Conservation (phyloP, 75 land plant genomes). For the Sequoia sempervirens region DNA sequence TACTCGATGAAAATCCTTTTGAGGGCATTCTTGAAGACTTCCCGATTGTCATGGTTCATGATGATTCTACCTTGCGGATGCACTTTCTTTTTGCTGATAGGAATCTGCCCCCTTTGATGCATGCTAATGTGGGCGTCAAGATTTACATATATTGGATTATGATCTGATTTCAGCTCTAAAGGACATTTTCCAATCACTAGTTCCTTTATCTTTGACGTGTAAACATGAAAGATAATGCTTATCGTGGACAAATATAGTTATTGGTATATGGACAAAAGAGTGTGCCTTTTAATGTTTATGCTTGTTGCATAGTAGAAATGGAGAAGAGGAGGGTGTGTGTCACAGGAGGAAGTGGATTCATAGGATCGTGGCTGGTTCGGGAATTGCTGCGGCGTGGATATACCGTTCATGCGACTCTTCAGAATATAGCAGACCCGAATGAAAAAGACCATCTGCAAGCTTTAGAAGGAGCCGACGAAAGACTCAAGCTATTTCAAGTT, state of each 20-base stretch:
- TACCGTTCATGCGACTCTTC: slow-evolving; percentile 15
- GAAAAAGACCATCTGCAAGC: slow-evolving; percentile 18
- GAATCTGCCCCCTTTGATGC: too few species aligned
- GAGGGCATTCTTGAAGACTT: too few species aligned
- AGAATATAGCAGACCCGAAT: slow-evolving; percentile 6
- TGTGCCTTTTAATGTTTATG: not conserved
- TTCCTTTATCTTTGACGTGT: too few species aligned
- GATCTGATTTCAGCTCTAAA: too few species aligned
- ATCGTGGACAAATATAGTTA: not conserved
- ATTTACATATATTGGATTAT: too few species aligned
- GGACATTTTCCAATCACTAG: too few species aligned
- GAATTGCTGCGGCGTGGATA: slow-evolving; percentile 19
- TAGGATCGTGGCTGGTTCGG: slow-evolving; percentile 22
- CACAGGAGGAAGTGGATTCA: slow-evolving; percentile 22
- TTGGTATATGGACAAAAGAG: not conserved
- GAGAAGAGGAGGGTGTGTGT: slow-evolving; percentile 13
- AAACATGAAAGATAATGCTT: not conserved
- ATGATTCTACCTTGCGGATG: too few species aligned
- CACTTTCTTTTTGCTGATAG: too few species aligned
- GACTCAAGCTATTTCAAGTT: slow-evolving; percentile 24
- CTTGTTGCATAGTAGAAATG: not conserved
- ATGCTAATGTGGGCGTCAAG: too few species aligned
- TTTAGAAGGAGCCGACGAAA: slow-evolving; percentile 27
- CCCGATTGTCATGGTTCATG: too few species aligned
- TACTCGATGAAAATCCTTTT: too few species aligned